Evolutionary conservation across 2,329 filamentous ascomycete genomes (phyloP), one percentile per base, ranked within the genome.

Genomic region (Curvularia sp.): DNA sequence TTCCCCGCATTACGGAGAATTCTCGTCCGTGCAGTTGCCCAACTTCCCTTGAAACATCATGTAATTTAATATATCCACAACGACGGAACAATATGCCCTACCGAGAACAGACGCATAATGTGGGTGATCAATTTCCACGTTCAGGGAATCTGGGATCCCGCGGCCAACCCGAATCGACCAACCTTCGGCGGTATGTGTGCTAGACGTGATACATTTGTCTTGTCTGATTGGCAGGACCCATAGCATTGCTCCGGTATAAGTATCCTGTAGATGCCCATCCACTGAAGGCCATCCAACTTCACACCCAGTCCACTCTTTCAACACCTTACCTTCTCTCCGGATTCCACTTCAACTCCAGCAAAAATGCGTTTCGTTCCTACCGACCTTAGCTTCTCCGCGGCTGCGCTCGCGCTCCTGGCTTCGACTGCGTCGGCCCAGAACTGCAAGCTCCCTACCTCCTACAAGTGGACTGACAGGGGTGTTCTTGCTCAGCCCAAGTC

Each of bases 361-460:
- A 58, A 42, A 26, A 58, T 58, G 56, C 56, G 56, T 58, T 58
- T 58, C 52, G 26, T 38, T 47, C 52, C 35, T 18, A 38, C 52
- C 38, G 56, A 58, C 41, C 24, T 55, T 20, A 58, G 56, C 47
- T 35, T 58, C 35, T 42, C 56, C 24, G 52, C 56, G 20, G 56
- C 47, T 38, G 56, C 56, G 47, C 26, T 62, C 26, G 53, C 53
- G 18, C 48, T 69, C 47, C 57, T 69, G 20, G 58, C 61, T 13
- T 63, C 58, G 5, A 44, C 58, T 20, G 57, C 53, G 33, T 54
- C 55, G 12, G 65, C 67, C 9, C 70, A 70, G 46, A 60, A 42
- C 30, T 88, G 86, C 75, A 61, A 69, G 30, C 82, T 88, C 39
- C 85, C 85, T 0, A 82, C 85, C 0, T 81, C 75, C 9, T 87